These are phyloP conservation scores for Theileria orientalis DNA, from an alignment of 169 alveolate species.

Conservation along the genomic window DNA sequence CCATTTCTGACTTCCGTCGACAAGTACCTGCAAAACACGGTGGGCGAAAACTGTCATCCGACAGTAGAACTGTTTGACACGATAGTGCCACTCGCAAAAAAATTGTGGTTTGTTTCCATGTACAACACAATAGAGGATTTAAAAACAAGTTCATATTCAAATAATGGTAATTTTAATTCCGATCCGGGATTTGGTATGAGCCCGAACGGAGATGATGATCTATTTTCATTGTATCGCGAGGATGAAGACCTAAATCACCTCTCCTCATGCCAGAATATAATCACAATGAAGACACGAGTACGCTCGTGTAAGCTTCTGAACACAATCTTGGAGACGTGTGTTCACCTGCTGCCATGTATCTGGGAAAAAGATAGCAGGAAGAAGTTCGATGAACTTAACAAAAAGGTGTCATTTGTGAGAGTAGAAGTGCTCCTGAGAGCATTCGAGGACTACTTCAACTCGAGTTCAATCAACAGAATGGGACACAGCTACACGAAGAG, in stretches of 20 bases:
- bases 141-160: neutral
- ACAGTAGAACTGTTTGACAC: constrained; percentile 13
- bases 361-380: constrained; percentile 39
- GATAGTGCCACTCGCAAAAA: constrained; percentile 17
- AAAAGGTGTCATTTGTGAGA: constrained; percentile 19
- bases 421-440: constrained; percentile 37
- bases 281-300: constrained; percentile 20
- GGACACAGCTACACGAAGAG: constrained; percentile 21
- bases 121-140: constrained; percentile 8
- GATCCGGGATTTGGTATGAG: no score
- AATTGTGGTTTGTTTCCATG: constrained; percentile 45
- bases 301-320: constrained; percentile 8
- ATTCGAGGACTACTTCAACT: constrained; percentile 17
- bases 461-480: neutral
- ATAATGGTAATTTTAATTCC: no score
- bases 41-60: constrained; percentile 19
- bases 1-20: constrained; percentile 19
- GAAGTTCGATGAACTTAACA: neutral
- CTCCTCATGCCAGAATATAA: neutral
- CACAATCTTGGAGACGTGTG: constrained; percentile 10
- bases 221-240: constrained; percentile 12
- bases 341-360: constrained; percentile 16
- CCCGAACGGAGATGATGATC: no score
- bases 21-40: constrained; percentile 21
- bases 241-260: constrained; percentile 24